Percentiles rank a stretch among this genome's conserved stretches.
These are phyloP conservation scores for Metroxylon sagu DNA, from an alignment of 176 grass and related monocot species.

Conservation along the genomic window DNA sequence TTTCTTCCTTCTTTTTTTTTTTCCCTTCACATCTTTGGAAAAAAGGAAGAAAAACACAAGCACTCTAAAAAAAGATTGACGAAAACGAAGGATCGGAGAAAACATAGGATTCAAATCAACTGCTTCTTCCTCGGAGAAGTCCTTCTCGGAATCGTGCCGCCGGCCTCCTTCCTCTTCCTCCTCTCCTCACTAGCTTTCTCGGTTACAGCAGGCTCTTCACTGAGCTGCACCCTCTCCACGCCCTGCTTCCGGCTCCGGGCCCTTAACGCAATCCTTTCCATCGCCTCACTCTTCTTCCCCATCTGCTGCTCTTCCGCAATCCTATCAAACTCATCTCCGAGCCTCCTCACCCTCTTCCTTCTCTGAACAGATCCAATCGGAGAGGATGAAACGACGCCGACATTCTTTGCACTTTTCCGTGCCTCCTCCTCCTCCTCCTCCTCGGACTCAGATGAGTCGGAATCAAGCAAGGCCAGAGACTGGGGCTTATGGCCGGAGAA, in stretches of 20 bases:
- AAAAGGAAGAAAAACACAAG: too few relatives aligned
- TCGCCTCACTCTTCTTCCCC: neutral
- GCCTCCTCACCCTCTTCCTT: conserved; percentile 50
- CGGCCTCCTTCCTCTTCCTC: conserved; percentile 24
- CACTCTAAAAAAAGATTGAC: too few relatives aligned
- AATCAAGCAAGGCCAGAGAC: conserved; percentile 19
- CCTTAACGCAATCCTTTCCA: neutral
- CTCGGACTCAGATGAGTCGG: conserved; percentile 20
- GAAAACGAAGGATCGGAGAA: conserved; percentile 8
- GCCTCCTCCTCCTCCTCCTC: conserved; percentile 33
- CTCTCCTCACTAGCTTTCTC: conserved; percentile 1
- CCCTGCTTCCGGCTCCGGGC: neutral
- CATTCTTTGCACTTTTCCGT: conserved; percentile 15
- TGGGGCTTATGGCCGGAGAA: neutral
- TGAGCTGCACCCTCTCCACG: neutral
- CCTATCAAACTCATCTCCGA: conserved; percentile 56
- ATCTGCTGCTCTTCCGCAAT: conserved; percentile 29
- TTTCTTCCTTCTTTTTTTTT: too few relatives aligned
- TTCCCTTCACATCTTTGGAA: too few relatives aligned
- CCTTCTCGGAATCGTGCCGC: conserved; percentile 14
- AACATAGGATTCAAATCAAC: conserved; percentile 3
- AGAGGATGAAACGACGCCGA: neutral
- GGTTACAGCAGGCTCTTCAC: neutral
- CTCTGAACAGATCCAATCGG: conserved; percentile 14
- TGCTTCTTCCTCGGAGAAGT: conserved; percentile 16